These are phyloP conservation scores for Solanum chacoense DNA, from an alignment of 305 asterid species.

Conservation along the genomic window DNA sequence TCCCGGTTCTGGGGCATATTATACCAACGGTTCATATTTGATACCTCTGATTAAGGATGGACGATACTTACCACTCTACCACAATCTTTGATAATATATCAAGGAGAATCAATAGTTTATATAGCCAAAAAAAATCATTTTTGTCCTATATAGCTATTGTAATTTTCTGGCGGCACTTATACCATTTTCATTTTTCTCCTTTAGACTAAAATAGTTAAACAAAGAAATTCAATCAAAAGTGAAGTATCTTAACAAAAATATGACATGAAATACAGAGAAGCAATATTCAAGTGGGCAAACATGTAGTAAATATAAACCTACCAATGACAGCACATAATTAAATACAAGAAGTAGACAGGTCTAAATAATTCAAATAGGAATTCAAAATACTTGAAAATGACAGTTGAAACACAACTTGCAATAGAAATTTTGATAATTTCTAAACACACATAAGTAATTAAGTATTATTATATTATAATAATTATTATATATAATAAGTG, in stretches of 20 bases:
- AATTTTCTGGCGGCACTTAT: not conserved
- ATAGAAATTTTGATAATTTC: not conserved
- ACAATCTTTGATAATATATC: too few species aligned
- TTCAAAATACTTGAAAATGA: not conserved
- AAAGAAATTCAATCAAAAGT: not conserved
- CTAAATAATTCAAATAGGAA: not conserved
- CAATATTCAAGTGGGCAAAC: not conserved
- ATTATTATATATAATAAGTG: too few species aligned
- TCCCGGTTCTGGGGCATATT: rapidly evolving
- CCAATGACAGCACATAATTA: not conserved
- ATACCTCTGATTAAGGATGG: too few species aligned
- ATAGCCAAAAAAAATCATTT: not conserved
- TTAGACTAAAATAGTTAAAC: not conserved
- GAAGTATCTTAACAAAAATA: not conserved
- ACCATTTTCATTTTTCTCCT: not conserved
- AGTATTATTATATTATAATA: too few species aligned
- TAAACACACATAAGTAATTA: too few species aligned
- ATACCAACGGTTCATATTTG: too few species aligned
- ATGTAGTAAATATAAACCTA: not conserved
- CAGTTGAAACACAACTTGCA: not conserved
- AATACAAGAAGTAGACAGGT: not conserved
- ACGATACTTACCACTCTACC: too few species aligned
- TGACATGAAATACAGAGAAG: not conserved
- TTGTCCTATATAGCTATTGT: not conserved
- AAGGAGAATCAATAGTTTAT: not conserved